A percentile compares a stretch with the other conserved stretches of the same genome.
Evolutionary conservation across 306 rosid species (phyloP).

Genomic region (Pyrus pyrifolia): DNA sequence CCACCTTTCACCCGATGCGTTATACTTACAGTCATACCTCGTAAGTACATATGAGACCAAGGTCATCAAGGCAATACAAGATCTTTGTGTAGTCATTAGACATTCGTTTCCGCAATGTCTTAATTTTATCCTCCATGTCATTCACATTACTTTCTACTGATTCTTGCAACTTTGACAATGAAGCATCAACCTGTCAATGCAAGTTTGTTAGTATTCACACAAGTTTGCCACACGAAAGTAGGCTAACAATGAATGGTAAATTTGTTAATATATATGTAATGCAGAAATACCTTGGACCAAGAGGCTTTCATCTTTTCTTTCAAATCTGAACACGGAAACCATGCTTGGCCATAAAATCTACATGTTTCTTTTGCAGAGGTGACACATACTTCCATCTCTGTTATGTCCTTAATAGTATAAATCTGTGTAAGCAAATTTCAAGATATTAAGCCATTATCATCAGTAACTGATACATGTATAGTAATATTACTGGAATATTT

Average conservation of each 20-base stretch:
- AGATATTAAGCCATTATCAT: background rate
- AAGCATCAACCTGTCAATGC: slow-evolving; percentile 49
- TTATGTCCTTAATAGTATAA: slow-evolving; percentile 58
- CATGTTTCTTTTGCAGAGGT: slow-evolving; percentile 60
- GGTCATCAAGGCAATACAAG: slow-evolving; percentile 73
- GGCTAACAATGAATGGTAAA: background rate
- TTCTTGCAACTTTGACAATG: slow-evolving; percentile 41
- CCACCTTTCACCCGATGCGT: background rate
- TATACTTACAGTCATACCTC: slow-evolving; percentile 55
- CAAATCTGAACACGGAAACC: slow-evolving; percentile 37
- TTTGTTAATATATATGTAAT: background rate
- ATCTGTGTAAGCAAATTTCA: slow-evolving; percentile 36
- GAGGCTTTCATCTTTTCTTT: slow-evolving; percentile 65
- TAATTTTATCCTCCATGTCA: slow-evolving; percentile 44
- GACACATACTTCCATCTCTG: slow-evolving; percentile 48
- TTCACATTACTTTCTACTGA: slow-evolving; percentile 26
- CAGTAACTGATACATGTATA: background rate
- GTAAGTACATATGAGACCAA: slow-evolving; percentile 74
- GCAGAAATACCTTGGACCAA: slow-evolving; percentile 56
- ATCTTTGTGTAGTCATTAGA: slow-evolving; percentile 49
- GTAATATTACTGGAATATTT: background rate
- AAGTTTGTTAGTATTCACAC: slow-evolving; percentile 16
- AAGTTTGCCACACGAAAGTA: slow-evolving; percentile 6
- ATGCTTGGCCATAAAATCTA: slow-evolving; percentile 51
- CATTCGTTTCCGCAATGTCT: slow-evolving; percentile 44